Conservation (phyloP, 2,329 filamentous ascomycete species). For the Ophiostoma novo-ulmi region DNA sequence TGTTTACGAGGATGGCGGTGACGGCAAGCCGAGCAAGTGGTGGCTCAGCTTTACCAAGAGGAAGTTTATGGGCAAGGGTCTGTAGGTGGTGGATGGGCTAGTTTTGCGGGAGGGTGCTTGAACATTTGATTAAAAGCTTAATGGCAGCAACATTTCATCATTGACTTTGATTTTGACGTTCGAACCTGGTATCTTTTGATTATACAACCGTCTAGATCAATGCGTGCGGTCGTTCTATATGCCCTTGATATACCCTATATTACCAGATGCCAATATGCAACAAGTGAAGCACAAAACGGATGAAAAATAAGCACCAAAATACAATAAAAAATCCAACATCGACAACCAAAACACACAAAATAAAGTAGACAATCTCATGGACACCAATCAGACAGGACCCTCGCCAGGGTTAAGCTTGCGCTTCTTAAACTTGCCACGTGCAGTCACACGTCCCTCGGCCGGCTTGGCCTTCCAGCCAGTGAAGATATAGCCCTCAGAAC, state of each 20-base stretch:
- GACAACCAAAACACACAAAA: not conserved
- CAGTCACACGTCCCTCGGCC: constrained; percentile 71
- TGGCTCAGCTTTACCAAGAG: constrained; percentile 99
- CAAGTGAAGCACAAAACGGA: not conserved
- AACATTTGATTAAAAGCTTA: not conserved
- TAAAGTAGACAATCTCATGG: not conserved
- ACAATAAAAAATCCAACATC: not conserved
- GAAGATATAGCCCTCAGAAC: constrained; percentile 85
- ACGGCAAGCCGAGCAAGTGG: constrained; percentile 75
- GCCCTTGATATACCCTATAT: not conserved
- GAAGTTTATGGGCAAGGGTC: constrained; percentile 97
- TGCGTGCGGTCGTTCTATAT: not conserved
- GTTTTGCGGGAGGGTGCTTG: not conserved
- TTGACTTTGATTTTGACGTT: not conserved
- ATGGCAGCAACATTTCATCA: not conserved
- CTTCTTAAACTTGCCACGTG: constrained; percentile 72
- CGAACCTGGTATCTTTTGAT: not conserved
- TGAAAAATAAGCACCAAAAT: not conserved
- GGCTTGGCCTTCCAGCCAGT: constrained; percentile 78
- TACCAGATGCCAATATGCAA: not conserved
- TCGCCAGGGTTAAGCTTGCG: constrained; percentile 40
- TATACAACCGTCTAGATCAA: not conserved
- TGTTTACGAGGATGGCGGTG: constrained; percentile 72
- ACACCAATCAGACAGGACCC: not conserved
- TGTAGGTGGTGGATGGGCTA: constrained; percentile 42